Evolutionary conservation across 371 early-diverging fungal genomes (phyloP), one percentile per base, ranked within the genome.

Genomic region (Apophysomyces elegans): DNA sequence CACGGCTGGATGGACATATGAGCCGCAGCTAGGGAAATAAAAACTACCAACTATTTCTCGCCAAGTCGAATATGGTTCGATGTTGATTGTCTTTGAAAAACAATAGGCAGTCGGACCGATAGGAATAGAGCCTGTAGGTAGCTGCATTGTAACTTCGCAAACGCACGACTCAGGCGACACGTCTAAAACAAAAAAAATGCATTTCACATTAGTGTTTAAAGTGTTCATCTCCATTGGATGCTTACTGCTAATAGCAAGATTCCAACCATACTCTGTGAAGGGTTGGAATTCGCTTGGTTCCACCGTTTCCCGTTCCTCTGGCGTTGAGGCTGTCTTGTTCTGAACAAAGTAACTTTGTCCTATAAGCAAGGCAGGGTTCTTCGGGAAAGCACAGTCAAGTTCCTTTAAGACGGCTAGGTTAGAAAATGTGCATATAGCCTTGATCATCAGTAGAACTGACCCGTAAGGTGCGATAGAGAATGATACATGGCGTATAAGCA

Each of bases 1-100:
- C 1, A 82, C 73, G n/a, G 88, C 77, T 9, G 77, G 73, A 46
- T 83, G 76, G 1, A 65, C 59, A 45, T 69, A 86, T 4, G 76
- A 64, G 0, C 88, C 88, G 18, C 64, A 66, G 18, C 62, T 57
- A 7, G 86, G 86, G 68, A 88, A 88, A 54, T 88, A 88, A 50
- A 88, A 88, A 1, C 65, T 68, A 11, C 80, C 76, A 7, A 69
- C 63, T 0, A 78, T 72, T 37, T 74, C 63, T 35, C 70, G 74
- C 80, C 79, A 77, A 11, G 80, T 80, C 5, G 77, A 72, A 41
- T 79, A 83, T 21, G 83, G 73, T 16, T 71, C n/a, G 9, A 80
- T 66, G 5, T 41, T 32, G 12, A 83, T 70, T 4, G 76, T 67
- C n/a, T 69, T 72, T 7, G 81, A 77, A 16, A 63, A 44, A n/a